These are phyloP conservation scores for Vachellia pachyceras DNA, from an alignment of 306 rosid species.

Conservation along the genomic window DNA sequence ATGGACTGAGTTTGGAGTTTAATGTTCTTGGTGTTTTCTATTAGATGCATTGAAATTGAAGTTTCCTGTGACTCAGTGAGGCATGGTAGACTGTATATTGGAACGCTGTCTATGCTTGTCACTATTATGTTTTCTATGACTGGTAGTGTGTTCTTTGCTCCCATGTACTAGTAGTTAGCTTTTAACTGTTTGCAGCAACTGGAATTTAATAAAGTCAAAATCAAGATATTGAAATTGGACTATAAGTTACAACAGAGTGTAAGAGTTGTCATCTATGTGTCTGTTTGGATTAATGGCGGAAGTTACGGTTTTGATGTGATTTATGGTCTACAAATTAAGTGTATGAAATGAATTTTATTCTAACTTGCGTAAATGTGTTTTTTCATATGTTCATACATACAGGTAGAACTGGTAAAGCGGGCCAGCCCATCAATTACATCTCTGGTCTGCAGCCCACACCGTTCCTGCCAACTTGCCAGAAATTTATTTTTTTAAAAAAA, in stretches of 20 bases:
- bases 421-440: no score
- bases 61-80: constrained; percentile 15
- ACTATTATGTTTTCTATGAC: neutral
- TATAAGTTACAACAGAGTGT: neutral
- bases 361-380: no score
- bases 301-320: no score
- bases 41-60: constrained; percentile 1
- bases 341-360: no score
- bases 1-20: constrained; percentile 22
- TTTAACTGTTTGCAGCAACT: constrained; percentile 13
- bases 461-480: no score
- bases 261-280: neutral
- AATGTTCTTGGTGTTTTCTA: constrained; percentile 16
- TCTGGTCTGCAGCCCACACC: no score
- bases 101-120: constrained; percentile 24
- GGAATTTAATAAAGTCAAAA: constrained; percentile 1
- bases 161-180: neutral
- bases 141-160: constrained; percentile 4
- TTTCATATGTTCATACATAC: no score
- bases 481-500: no score
- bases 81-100: constrained; percentile 10
- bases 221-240: neutral
- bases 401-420: no score
- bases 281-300: no score
- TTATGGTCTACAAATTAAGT: no score